These are phyloP conservation scores for Mycena floridula DNA, from an alignment of 768 basidiomycete species.

Conservation along the genomic window DNA sequence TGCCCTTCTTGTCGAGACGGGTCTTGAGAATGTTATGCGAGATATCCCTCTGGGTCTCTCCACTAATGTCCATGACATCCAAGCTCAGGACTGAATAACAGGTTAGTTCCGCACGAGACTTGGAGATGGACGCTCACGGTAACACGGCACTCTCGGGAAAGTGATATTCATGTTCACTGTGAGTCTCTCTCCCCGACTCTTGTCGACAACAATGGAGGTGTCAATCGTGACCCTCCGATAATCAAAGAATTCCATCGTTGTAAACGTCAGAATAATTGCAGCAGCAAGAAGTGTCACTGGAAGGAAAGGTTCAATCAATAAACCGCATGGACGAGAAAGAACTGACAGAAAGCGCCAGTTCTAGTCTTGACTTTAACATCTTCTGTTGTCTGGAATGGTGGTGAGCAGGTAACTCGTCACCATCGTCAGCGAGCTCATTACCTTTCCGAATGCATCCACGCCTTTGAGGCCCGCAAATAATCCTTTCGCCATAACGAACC, in stretches of 20 bases:
- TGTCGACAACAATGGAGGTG: conserved; percentile 92
- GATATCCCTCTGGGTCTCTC: conserved; percentile 88
- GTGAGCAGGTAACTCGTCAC: neutral
- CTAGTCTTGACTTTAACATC: conserved; percentile 99
- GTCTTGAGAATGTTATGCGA: conserved; percentile 87
- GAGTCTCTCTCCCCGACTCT: conserved; percentile 90
- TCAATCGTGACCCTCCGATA: conserved; percentile 84
- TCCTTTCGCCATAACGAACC: conserved; percentile 66
- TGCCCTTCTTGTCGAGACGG: conserved; percentile 59
- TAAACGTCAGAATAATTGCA: conserved; percentile 88
- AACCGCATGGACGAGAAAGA: neutral
- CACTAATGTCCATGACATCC: conserved; percentile 98
- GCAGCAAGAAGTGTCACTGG: conserved; percentile 89
- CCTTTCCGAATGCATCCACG: conserved; percentile 99
- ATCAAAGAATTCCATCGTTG: conserved; percentile 92
- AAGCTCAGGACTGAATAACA: conserved; percentile 73
- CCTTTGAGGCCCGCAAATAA: conserved; percentile 76
- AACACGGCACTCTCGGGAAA: conserved; percentile 96
- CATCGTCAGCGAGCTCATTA: conserved; percentile 29
- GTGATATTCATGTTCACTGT: conserved; percentile 89
- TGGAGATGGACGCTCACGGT: conserved; percentile 54
- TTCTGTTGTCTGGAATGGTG: conserved; percentile 77
- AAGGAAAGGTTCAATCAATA: conserved; percentile 6
- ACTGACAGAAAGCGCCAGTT: conserved; percentile 82
- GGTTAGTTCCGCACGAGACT: neutral